A percentile compares a stretch with the other conserved stretches of the same genome.
Conservation (phyloP, 768 basidiomycete species). For the Russula olivacea region DNA sequence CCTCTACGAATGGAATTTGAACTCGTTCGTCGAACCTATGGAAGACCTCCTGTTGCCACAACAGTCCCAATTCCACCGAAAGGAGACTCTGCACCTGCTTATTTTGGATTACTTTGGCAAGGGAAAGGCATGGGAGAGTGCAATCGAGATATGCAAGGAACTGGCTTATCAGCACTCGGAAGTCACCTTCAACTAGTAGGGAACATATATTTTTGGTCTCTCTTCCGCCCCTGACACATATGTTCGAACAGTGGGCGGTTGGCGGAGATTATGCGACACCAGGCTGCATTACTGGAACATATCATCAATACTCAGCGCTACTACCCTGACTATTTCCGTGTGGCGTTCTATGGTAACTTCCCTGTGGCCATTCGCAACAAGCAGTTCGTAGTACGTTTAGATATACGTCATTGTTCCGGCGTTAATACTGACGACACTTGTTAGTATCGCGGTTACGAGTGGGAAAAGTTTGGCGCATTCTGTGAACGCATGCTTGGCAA, state of each 20-base stretch:
- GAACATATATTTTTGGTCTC: conserved; percentile 1
- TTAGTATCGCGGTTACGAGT: conserved; percentile 90
- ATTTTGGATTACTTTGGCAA: conserved; percentile 94
- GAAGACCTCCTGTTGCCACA: conserved; percentile 85
- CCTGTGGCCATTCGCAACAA: conserved; percentile 80
- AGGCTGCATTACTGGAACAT: conserved; percentile 81
- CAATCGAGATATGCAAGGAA: conserved; percentile 90
- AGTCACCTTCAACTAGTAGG: conserved; percentile 88
- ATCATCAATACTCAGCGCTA: conserved; percentile 79
- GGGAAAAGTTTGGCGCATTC: conserved; percentile 88
- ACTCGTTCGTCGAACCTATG: conserved; percentile 77
- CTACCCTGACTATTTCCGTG: conserved; percentile 89
- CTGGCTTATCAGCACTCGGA: conserved; percentile 82
- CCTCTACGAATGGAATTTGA: conserved; percentile 84
- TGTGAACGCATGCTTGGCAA: conserved; percentile 91
- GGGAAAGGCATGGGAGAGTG: conserved; percentile 96
- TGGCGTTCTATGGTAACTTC: conserved; percentile 91
- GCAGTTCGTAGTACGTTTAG: conserved; percentile 71
- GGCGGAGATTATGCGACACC: conserved; percentile 79
- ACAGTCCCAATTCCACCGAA: conserved; percentile 90
- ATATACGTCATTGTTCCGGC: not conserved
- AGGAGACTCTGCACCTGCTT: conserved; percentile 85
- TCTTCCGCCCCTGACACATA: conserved; percentile 17
- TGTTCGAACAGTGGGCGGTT: conserved; percentile 53
- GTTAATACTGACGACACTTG: conserved; percentile 4